Percentiles rank a stretch among this genome's conserved stretches.
Evolutionary conservation across 192 early-diverging fungal genomes (phyloP).

Genomic region (Rhizoclosmatium sp.): DNA sequence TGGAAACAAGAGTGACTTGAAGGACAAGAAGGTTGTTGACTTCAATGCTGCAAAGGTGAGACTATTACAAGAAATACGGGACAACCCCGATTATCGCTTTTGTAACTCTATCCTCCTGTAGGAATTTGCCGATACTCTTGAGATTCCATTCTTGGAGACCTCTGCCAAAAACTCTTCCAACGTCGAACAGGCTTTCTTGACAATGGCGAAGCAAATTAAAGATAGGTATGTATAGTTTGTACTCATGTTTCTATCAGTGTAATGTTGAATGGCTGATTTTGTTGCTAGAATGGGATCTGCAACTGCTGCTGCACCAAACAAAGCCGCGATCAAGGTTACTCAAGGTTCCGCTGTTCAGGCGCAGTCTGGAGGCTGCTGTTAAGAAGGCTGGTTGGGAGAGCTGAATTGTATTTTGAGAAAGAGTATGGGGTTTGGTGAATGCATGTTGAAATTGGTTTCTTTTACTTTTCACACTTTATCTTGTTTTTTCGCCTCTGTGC

Average conservation of each 20-base stretch:
- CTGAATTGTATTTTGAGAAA: too few relatives aligned
- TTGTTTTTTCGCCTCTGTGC: too few relatives aligned
- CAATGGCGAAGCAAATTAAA: slow-evolving; percentile 99
- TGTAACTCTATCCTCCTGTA: slow-evolving; percentile 34
- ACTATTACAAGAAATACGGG: neutral
- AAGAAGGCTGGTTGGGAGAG: slow-evolving; percentile 12
- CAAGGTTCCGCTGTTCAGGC: slow-evolving; percentile 23
- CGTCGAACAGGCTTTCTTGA: slow-evolving; percentile 99
- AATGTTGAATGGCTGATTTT: slow-evolving; percentile 20
- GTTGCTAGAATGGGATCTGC: slow-evolving; percentile 31
- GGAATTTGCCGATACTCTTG: slow-evolving; percentile 90
- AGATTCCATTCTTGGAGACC: slow-evolving; percentile 96
- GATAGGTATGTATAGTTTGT: slow-evolving; percentile 72
- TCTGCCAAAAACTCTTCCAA: slow-evolving; percentile 97
- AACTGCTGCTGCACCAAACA: slow-evolving; percentile 43
- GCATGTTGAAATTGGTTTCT: too few relatives aligned
- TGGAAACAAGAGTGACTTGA: slow-evolving; percentile 98
- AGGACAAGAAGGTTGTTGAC: slow-evolving; percentile 90
- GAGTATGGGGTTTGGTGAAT: too few relatives aligned
- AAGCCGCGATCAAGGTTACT: slow-evolving; percentile 44
- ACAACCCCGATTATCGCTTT: neutral
- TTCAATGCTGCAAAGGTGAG: slow-evolving; percentile 74
- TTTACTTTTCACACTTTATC: too few relatives aligned
- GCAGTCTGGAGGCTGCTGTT: slow-evolving; percentile 60
- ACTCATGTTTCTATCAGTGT: neutral